Base-by-base conservation (phyloP, 202 grass and related monocot genomes). In the Panicum virgatum region DNA sequence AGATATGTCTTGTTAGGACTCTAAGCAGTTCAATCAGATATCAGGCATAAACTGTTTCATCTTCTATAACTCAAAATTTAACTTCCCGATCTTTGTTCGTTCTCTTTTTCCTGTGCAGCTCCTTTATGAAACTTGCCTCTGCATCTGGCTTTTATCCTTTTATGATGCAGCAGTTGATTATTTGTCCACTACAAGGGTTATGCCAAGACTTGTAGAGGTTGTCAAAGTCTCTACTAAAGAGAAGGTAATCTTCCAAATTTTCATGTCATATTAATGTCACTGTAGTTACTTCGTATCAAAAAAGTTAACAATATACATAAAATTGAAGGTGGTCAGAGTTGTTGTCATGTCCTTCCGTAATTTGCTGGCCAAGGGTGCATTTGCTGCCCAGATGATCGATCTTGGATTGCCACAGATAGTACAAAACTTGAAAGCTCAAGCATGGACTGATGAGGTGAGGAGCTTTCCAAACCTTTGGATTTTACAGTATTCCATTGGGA, bases 331-430 rank as follows among this genome's bases (percentile, higher is more conserved):
- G 76, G 93, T 99, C 18, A 89, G 96, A 88, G 93, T 96, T 84
- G 83, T 94, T 81, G 85, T 96, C 30, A 84, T 99, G 89, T 93
- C 87, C 25, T 93, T 99, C 52, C 45, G 86, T 79, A 99, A 99
- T 88, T 84, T 99, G 71, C 62, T 99, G 53, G 77, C 85, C 47
- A 96, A 91, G 78, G 88, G 85, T 25, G 91, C 89, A 73, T 99
- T 95, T 94, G 90, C 89, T 54, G 93, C 89, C 18, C 96, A 99
- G 88, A 94, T 99, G 96, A 92, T 99, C 42, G 91, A 99, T 85
- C 91, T 99, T 72, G 93, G 96, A 52, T 90, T 99, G 81, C 93
- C 91, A 0, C 93, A 96, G 72, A 90, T 96, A 75, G 93, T 96
- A 36, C 96, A 99, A 58, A 96, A 83, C 70, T 82, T 96, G 79